Evolutionary conservation across 1,139 yeast species (phyloP), one percentile per base, ranked within the genome.

Genomic region (Scheffersomyces insectosa): DNA sequence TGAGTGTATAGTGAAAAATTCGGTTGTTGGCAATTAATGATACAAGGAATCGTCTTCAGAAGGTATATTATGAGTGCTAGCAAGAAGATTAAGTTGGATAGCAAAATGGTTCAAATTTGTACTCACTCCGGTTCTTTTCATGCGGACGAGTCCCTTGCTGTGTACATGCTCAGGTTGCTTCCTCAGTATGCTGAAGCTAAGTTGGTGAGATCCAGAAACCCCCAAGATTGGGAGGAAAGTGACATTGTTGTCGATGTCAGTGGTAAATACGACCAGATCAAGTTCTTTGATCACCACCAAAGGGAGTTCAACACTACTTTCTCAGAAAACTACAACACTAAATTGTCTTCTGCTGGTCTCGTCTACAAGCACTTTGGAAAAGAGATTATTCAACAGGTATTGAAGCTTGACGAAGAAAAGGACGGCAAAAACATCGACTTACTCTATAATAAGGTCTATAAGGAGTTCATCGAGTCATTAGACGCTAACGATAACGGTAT

Each of bases 401-500:
- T 71, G 49, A 55, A 59, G 25, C 57, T 66, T 44, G 61, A 69
- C 11, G 51, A 60, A 4, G 59, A 66, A 10, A 31, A 31, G 34
- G 66, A 72, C 33, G 66, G 71, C 28, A 31, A 31, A 20, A 59
- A 70, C 37, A 66, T 88, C 34, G 86, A 84, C 23, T 66, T 82
- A 36, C 69, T 93, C 45, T 88, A 85, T 64, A 75, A 76, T 41
- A 87, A 87, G 63, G 73, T 91, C 12, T 93, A 93, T 72, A 79
- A 80, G 50, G 95, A 87, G 51, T 90, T 93, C 57, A 73, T 93
- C 47, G 99, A 53, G 44, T 84, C 96, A 16, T 77, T 93, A 42
- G 99, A 93, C 68, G 99, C 98, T 44, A 89, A 90, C 59, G 99
- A 93, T 63, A 93, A 93, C 59, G 99, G 99, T 57, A 81, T 93